Evolutionary conservation across 164 flowering plant genomes (phyloP).

Genomic region (Tinospora cordifolia): DNA sequence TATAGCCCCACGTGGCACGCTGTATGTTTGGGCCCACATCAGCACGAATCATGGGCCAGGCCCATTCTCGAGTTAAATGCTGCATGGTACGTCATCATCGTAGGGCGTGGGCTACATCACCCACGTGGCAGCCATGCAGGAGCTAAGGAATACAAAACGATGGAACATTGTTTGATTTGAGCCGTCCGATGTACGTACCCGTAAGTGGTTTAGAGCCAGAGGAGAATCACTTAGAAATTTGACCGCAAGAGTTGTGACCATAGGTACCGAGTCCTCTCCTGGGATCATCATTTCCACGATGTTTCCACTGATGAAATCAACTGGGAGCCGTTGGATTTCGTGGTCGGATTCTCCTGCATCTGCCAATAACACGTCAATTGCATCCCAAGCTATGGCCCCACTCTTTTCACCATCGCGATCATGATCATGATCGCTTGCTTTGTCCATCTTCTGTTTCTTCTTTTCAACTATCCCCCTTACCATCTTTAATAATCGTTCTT

Average conservation of each 20-base stretch:
- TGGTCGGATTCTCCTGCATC: conserved; percentile 29
- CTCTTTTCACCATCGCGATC: conserved; percentile 4
- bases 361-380: conserved; percentile 51
- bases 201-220: conserved; percentile 42
- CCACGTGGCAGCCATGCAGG: not conserved
- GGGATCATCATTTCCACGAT: conserved; percentile 97
- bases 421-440: conserved; percentile 6
- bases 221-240: conserved; percentile 74
- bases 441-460: conserved; percentile 36
- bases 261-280: conserved; percentile 87
- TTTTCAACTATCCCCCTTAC: conserved; percentile 52
- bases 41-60: not conserved
- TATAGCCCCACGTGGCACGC: not conserved
- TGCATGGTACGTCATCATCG: too few relatives aligned
- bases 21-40: not conserved
- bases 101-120: too few relatives aligned
- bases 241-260: conserved; percentile 76
- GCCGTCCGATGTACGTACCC: conserved; percentile 32
- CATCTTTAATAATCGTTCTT: conserved; percentile 50
- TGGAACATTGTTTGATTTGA: not conserved
- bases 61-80: not conserved
- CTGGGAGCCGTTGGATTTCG: conserved; percentile 33
- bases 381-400: conserved; percentile 27
- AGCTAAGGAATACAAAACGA: not conserved
- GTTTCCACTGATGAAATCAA: conserved; percentile 56